Evolutionary conservation across 2,329 filamentous ascomycete genomes (phyloP).

Genomic region (Penicillium sp.): DNA sequence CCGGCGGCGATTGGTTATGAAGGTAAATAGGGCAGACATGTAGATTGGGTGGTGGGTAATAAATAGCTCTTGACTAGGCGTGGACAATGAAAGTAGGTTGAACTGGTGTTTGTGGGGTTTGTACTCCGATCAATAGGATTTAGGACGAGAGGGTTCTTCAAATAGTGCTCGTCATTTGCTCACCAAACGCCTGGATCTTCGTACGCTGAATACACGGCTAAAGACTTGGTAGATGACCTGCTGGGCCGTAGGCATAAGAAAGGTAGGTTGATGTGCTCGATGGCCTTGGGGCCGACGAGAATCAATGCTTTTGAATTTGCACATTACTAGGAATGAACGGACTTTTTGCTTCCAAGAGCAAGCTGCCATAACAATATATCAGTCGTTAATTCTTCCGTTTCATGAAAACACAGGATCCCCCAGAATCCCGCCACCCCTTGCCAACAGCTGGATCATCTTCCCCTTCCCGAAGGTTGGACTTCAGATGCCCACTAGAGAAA

Average conservation of each 20-base stretch:
- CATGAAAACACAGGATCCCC: constrained; percentile 30
- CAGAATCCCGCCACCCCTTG: constrained; percentile 22
- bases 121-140: background rate
- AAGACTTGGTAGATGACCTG: no score
- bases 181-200: no score
- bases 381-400: constrained; percentile 30
- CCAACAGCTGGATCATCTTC: constrained; percentile 16
- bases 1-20: background rate
- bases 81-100: background rate
- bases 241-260: no score
- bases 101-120: background rate
- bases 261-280: background rate
- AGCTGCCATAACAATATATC: constrained; percentile 33
- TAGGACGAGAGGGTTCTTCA: no score
- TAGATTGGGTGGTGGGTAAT: background rate
- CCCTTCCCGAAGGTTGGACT: constrained; percentile 6
- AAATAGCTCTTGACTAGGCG: background rate
- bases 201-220: no score
- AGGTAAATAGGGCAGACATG: background rate
- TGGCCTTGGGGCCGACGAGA: background rate
- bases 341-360: constrained; percentile 35
- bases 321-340: constrained; percentile 24
- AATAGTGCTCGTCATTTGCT: no score
- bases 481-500: constrained; percentile 1
- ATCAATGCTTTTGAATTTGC: constrained; percentile 10